phyloP scores from a whole-genome alignment of 1,139 yeast species.

The Saccharomyces hybrid region DNA sequence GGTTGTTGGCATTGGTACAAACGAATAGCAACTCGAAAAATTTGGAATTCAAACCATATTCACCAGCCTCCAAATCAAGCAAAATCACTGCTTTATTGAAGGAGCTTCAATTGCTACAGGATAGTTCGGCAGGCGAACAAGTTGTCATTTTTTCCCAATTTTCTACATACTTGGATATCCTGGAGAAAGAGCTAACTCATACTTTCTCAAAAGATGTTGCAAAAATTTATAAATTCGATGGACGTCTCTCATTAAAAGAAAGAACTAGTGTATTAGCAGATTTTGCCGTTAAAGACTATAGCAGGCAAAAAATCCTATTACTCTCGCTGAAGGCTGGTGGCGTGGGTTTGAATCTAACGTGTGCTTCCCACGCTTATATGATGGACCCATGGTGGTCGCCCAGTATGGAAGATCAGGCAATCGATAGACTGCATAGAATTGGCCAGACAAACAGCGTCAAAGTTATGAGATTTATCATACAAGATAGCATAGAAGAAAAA shows the following conservation, averaged over 20 bases:
- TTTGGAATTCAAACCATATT: constrained; percentile 17
- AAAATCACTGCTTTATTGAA: constrained; percentile 64
- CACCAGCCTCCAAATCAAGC: constrained; percentile 43
- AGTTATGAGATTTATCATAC: constrained; percentile 74
- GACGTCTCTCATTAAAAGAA: constrained; percentile 61
- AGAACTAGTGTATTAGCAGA: constrained; percentile 53
- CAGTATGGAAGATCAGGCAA: constrained; percentile 89
- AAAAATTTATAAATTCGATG: constrained; percentile 62
- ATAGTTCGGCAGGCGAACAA: constrained; percentile 56
- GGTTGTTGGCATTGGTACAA: constrained; percentile 19
- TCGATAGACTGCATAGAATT: constrained; percentile 86
- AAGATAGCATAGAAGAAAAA: constrained; percentile 80
- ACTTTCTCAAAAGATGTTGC: constrained; percentile 13
- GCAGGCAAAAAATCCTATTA: constrained; percentile 49
- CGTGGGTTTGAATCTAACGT: constrained; percentile 83
- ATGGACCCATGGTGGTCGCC: constrained; percentile 99
- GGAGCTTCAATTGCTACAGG: constrained; percentile 48
- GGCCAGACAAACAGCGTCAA: constrained; percentile 74
- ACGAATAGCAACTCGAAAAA: constrained; percentile 9
- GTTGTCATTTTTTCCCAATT: constrained; percentile 90
- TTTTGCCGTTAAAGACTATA: constrained; percentile 39
- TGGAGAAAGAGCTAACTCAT: constrained; percentile 49
- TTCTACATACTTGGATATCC: constrained; percentile 70
- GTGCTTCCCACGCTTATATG: constrained; percentile 79
- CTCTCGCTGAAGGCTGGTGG: constrained; percentile 91